Evolutionary conservation across 2,329 filamentous ascomycete species (phyloP).

Genomic region (Aspergillus tubingensis): DNA sequence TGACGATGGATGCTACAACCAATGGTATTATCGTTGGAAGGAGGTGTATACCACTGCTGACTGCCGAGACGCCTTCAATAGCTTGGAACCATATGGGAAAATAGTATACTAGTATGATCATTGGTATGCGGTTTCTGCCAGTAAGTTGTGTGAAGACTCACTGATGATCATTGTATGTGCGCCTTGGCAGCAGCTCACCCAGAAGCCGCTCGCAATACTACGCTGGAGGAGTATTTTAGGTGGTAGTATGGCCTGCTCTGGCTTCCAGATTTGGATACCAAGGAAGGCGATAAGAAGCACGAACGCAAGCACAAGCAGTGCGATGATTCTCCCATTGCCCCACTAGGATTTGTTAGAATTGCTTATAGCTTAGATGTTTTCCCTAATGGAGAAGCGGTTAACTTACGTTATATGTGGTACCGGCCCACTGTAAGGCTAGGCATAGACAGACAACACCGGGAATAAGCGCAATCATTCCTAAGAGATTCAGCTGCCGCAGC

Average conservation of each 20-base stretch:
- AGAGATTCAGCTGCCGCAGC: slow-evolving; percentile 8
- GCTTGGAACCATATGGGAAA: slow-evolving; percentile 53
- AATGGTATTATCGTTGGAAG: slow-evolving; percentile 43
- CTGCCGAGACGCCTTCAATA: slow-evolving; percentile 45
- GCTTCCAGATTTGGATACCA: slow-evolving; percentile 38
- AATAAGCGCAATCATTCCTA: slow-evolving; percentile 2
- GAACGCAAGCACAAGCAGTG: slow-evolving; percentile 7
- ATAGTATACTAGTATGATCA: slow-evolving; percentile 33
- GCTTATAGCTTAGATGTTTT: no score
- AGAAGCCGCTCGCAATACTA: slow-evolving; percentile 38
- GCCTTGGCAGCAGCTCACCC: slow-evolving; percentile 32
- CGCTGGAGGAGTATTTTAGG: slow-evolving; percentile 53
- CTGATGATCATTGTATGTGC: neutral
- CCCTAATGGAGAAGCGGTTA: no score
- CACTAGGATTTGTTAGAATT: neutral
- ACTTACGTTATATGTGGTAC: slow-evolving; percentile 8
- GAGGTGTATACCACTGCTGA: slow-evolving; percentile 49
- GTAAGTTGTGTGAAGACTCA: neutral
- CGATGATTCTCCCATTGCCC: slow-evolving; percentile 13
- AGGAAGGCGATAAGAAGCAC: slow-evolving; percentile 8
- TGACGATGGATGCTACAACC: slow-evolving; percentile 37
- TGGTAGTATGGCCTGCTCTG: slow-evolving; percentile 54
- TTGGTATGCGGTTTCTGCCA: neutral
- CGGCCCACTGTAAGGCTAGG: slow-evolving; percentile 20
- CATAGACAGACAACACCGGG: slow-evolving; percentile 15